These are phyloP conservation scores for Chlamydomonas eustigma DNA, from an alignment of 139 green algal genomes.

Conservation along the genomic window DNA sequence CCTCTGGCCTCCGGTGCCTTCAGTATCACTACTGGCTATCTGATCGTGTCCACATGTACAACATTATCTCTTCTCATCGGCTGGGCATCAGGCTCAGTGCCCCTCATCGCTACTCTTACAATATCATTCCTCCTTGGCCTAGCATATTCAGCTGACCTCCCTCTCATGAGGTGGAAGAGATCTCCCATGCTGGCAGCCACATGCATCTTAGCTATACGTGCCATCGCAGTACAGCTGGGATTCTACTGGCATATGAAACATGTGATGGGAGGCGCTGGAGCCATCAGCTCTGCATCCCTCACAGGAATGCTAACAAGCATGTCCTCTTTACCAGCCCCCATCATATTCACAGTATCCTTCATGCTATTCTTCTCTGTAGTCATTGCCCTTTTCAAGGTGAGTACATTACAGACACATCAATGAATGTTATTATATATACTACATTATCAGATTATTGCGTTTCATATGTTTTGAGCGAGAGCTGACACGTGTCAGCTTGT, in stretches of 20 bases:
- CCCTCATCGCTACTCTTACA: slow-evolving; percentile 72
- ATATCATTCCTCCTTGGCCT: slow-evolving; percentile 77
- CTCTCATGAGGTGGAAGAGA: slow-evolving; percentile 90
- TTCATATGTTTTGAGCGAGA: too few species aligned
- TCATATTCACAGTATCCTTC: slow-evolving; percentile 79
- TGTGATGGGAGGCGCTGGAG: neutral
- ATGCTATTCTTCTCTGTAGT: slow-evolving; percentile 91
- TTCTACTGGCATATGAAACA: slow-evolving; percentile 84
- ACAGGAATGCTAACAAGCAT: neutral
- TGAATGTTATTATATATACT: too few species aligned
- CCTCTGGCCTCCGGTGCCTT: slow-evolving; percentile 88
- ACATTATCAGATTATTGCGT: too few species aligned
- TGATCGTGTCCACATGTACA: slow-evolving; percentile 29
- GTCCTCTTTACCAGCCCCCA: slow-evolving; percentile 17
- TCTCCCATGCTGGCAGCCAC: slow-evolving; percentile 69
- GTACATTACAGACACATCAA: too few species aligned
- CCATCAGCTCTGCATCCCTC: neutral
- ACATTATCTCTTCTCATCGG: slow-evolving; percentile 39
- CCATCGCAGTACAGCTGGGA: slow-evolving; percentile 62
- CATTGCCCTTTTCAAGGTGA: slow-evolving; percentile 94
- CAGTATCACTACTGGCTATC: slow-evolving; percentile 38
- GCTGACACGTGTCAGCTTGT: too few species aligned
- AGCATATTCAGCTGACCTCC: slow-evolving; percentile 80
- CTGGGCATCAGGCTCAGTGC: slow-evolving; percentile 28
- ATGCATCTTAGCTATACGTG: slow-evolving; percentile 79